These are phyloP conservation scores for Bryoglossum gracile DNA, from an alignment of 495 filamentous ascomycete genomes.

Conservation along the genomic window DNA sequence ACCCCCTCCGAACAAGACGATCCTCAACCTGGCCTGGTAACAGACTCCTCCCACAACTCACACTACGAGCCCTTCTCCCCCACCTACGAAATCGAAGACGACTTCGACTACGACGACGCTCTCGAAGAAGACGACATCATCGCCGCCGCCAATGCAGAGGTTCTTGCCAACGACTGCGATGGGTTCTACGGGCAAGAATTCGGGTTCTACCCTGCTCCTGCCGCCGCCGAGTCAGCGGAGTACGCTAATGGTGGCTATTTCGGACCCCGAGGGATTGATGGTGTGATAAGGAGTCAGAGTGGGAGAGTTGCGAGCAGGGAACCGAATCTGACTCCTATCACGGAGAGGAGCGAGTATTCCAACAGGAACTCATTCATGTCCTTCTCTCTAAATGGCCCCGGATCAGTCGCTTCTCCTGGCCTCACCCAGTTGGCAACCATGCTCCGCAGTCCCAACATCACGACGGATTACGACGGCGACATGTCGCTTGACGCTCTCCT, in stretches of 20 bases:
- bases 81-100: constrained; percentile 31
- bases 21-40: constrained; percentile 23
- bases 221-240: constrained; percentile 32
- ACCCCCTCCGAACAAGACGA: constrained; percentile 29
- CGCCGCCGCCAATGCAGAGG: constrained; percentile 90
- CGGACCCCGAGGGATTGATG: constrained; percentile 56
- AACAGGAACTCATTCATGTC: constrained; percentile 86
- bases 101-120: constrained; percentile 52
- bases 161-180: constrained; percentile 82
- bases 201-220: constrained; percentile 83
- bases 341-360: constrained; percentile 90
- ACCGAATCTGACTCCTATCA: constrained; percentile 92
- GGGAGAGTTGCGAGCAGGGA: constrained; percentile 69
- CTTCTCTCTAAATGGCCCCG: constrained; percentile 48
- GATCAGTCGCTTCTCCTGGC: constrained; percentile 44
- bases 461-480: constrained; percentile 51
- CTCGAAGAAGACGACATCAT: constrained; percentile 83
- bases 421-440: constrained; percentile 68
- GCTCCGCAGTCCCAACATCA: constrained; percentile 38
- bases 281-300: constrained; percentile 57
- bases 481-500: constrained; percentile 65
- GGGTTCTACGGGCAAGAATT: constrained; percentile 96
- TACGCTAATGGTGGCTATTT: constrained; percentile 88
- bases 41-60: constrained; percentile 30
- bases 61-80: constrained; percentile 29